Evolutionary conservation across 305 asterid species (phyloP).

Genomic region (Caryopteris hybrid): DNA sequence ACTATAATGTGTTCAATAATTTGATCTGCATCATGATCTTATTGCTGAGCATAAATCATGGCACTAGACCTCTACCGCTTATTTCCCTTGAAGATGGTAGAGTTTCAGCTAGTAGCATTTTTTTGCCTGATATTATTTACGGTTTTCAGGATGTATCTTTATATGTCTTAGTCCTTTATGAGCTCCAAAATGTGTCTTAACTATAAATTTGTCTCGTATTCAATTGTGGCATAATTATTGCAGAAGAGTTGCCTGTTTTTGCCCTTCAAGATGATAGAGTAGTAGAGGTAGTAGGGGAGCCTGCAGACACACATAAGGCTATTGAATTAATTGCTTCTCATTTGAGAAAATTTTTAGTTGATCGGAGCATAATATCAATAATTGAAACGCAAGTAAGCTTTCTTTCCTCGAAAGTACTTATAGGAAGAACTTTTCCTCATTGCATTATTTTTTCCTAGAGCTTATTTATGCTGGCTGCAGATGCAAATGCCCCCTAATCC

Average conservation of each 20-base stretch:
- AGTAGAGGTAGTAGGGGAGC: slow-evolving; percentile 92
- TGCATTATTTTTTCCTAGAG: slow-evolving; percentile 1
- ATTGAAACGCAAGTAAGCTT: slow-evolving; percentile 81
- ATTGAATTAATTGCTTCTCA: slow-evolving; percentile 79
- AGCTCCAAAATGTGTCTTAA: not conserved
- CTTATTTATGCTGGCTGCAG: slow-evolving; percentile 34
- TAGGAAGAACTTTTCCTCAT: not conserved
- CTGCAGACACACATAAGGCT: slow-evolving; percentile 77
- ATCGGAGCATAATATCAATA: slow-evolving; percentile 78
- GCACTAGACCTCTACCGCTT: not conserved
- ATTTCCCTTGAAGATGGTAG: not conserved
- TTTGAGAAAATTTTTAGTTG: slow-evolving; percentile 89
- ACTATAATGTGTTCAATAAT: not conserved
- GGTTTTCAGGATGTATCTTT: too few relatives aligned
- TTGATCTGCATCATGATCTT: not conserved
- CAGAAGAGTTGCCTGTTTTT: slow-evolving; percentile 88
- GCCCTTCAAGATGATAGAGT: slow-evolving; percentile 94
- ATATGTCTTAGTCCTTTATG: not conserved
- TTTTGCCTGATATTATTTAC: not conserved
- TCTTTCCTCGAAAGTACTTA: slow-evolving; percentile 13
- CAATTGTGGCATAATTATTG: slow-evolving; percentile 27
- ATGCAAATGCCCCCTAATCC: slow-evolving; percentile 75
- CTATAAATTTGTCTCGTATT: slow-evolving; percentile 7
- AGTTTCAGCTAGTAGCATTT: not conserved
- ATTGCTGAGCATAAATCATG: not conserved